phyloP scores from a whole-genome alignment of 495 filamentous ascomycete genomes.

The Podospora conica region DNA sequence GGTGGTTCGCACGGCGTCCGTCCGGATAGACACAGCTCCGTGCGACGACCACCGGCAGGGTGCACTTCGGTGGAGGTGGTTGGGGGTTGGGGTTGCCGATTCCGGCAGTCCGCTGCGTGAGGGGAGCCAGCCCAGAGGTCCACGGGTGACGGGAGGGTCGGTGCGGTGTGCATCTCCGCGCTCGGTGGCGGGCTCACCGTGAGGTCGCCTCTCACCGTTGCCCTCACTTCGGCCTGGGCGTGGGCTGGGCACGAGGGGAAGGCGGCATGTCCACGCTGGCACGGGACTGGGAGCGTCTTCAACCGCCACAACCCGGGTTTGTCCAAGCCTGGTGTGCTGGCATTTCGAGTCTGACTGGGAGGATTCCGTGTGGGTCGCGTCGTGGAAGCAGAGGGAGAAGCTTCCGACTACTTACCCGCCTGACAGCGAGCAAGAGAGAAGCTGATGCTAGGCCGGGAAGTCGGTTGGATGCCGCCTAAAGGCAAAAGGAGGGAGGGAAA shows the following conservation, averaged over 20 bases:
- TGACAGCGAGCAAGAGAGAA: background rate
- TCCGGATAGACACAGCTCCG: background rate
- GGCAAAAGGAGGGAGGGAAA: background rate
- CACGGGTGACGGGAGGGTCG: background rate
- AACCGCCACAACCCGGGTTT: background rate
- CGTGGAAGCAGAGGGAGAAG: background rate
- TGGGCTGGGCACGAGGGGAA: background rate
- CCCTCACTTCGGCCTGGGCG: background rate
- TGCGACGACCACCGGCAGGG: background rate
- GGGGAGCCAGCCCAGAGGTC: background rate
- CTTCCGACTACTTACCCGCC: background rate
- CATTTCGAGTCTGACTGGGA: background rate
- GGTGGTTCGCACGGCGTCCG: background rate
- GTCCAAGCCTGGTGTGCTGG: background rate
- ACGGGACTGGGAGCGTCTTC: too few species aligned
- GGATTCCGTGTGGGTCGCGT: background rate
- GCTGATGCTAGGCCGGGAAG: background rate
- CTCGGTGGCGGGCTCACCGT: background rate
- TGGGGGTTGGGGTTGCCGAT: background rate
- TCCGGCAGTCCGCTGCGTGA: background rate
- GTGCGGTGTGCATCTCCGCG: background rate
- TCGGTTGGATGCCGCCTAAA: conserved; percentile 3
- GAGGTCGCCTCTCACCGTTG: background rate
- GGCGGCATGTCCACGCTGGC: too few species aligned
- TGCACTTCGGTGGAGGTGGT: background rate